These are phyloP conservation scores for Phanerodontia chrysosporium DNA, from an alignment of 768 basidiomycete genomes.

Conservation along the genomic window DNA sequence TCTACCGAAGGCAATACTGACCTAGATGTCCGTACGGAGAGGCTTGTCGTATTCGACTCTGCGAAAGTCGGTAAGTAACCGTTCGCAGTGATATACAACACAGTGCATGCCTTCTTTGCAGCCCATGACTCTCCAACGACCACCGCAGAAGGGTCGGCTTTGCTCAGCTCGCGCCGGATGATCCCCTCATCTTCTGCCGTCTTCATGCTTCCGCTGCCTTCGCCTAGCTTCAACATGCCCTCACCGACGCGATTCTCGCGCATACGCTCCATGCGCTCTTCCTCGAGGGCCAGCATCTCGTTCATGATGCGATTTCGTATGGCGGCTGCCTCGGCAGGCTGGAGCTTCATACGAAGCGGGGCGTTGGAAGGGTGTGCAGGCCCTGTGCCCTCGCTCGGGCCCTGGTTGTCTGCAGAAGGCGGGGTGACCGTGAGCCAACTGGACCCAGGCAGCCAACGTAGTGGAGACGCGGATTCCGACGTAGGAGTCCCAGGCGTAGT, in stretches of 20 bases:
- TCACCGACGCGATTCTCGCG: constrained; percentile 63
- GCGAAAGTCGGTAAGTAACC: constrained; percentile 4
- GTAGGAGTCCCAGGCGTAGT: constrained; percentile 20
- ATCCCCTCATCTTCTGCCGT: constrained; percentile 90
- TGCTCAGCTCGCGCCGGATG: constrained; percentile 88
- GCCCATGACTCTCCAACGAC: constrained; percentile 96
- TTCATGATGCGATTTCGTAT: constrained; percentile 97
- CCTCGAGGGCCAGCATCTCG: constrained; percentile 96
- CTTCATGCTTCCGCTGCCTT: constrained; percentile 46
- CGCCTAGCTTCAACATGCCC: constrained; percentile 53
- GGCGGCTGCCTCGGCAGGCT: constrained; percentile 77
- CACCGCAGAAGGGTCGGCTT: constrained; percentile 91
- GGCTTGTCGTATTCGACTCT: constrained; percentile 86
- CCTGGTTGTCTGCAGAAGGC: background rate
- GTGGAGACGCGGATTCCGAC: constrained; percentile 14
- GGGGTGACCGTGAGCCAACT: constrained; percentile 22
- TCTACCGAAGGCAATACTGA: constrained; percentile 27
- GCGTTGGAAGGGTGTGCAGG: background rate
- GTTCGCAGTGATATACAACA: background rate
- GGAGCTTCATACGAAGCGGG: constrained; percentile 61
- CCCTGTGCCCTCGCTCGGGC: background rate
- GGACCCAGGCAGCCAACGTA: constrained; percentile 28
- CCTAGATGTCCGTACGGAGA: constrained; percentile 97
- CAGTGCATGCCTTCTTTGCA: constrained; percentile 70
- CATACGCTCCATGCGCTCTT: constrained; percentile 96